phyloP scores from a whole-genome alignment of 75 land plant genomes.

The Pinus taeda region DNA sequence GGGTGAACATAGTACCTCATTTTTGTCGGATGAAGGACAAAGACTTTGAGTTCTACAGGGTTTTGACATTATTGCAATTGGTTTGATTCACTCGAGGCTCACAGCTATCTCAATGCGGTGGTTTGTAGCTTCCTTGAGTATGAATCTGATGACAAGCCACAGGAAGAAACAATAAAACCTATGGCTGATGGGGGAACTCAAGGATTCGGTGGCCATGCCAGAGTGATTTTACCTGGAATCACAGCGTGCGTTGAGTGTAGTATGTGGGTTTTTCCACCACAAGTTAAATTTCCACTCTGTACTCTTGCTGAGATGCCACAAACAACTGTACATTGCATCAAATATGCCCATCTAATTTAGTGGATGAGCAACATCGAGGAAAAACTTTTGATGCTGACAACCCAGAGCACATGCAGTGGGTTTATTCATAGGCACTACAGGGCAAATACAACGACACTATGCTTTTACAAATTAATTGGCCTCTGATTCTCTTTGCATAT shows the following conservation, averaged over 20 bases:
- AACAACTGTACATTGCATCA: constrained; percentile 96
- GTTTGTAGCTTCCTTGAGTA: constrained; percentile 96
- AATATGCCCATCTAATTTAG: constrained; percentile 93
- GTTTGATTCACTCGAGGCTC: constrained; percentile 98
- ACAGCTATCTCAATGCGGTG: constrained; percentile 94
- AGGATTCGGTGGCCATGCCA: constrained; percentile 98
- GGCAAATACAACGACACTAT: too few relatives aligned
- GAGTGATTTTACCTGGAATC: constrained; percentile 86
- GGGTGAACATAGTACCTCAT: too few relatives aligned
- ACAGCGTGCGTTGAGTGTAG: constrained; percentile 98
- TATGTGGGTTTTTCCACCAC: constrained; percentile 95
- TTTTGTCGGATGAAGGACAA: constrained; percentile 96
- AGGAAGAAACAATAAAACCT: constrained; percentile 80
- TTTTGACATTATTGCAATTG: constrained; percentile 93
- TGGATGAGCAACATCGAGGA: too few relatives aligned
- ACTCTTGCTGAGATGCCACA: constrained; percentile 98
- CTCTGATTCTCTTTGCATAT: too few relatives aligned
- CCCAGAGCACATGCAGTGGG: too few relatives aligned
- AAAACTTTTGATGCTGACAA: too few relatives aligned
- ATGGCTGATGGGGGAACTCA: constrained; percentile 98
- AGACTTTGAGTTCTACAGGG: constrained; percentile 73
- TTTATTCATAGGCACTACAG: too few relatives aligned
- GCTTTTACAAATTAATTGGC: too few relatives aligned
- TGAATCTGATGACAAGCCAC: constrained; percentile 79
- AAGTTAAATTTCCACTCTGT: constrained; percentile 95